Evolutionary conservation across 495 filamentous ascomycete genomes (phyloP).

Genomic region (Niebla homalea): DNA sequence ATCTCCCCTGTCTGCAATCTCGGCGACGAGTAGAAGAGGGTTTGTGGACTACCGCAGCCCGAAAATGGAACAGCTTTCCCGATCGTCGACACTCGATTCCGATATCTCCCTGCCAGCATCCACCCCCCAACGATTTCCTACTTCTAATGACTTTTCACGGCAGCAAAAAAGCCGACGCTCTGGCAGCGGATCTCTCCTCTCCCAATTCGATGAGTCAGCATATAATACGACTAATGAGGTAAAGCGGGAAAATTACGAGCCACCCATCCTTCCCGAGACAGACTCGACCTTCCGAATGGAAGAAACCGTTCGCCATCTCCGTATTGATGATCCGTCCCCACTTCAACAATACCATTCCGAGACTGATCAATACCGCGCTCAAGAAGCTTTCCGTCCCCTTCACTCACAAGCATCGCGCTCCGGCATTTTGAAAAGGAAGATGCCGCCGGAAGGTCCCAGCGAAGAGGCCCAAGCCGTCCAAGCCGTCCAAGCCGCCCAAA

Average conservation of each 20-base stretch:
- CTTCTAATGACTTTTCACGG: constrained; percentile 14
- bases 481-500: too few species aligned
- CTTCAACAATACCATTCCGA: constrained; percentile 24
- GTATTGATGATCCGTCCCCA: constrained; percentile 42
- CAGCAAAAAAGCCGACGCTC: constrained; percentile 35
- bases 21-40: constrained; percentile 15
- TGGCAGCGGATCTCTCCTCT: constrained; percentile 35
- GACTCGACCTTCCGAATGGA: constrained; percentile 52
- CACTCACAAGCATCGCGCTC: constrained; percentile 27
- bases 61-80: constrained; percentile 35
- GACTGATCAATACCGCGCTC: not conserved
- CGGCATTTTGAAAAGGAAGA: constrained; percentile 20
- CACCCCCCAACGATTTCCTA: constrained; percentile 22
- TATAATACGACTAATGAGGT: constrained; percentile 18
- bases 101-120: constrained; percentile 22
- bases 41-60: constrained; percentile 36
- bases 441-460: constrained; percentile 58
- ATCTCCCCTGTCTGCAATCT: constrained; percentile 24
- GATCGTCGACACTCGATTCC: constrained; percentile 31
- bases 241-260: constrained; percentile 50
- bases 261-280: constrained; percentile 44
- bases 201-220: constrained; percentile 25
- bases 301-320: constrained; percentile 46
- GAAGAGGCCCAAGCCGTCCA: constrained; percentile 35
- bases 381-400: constrained; percentile 14